Conservation (phyloP, 2,329 filamentous ascomycete species). For the Hypoxylon sp. region DNA sequence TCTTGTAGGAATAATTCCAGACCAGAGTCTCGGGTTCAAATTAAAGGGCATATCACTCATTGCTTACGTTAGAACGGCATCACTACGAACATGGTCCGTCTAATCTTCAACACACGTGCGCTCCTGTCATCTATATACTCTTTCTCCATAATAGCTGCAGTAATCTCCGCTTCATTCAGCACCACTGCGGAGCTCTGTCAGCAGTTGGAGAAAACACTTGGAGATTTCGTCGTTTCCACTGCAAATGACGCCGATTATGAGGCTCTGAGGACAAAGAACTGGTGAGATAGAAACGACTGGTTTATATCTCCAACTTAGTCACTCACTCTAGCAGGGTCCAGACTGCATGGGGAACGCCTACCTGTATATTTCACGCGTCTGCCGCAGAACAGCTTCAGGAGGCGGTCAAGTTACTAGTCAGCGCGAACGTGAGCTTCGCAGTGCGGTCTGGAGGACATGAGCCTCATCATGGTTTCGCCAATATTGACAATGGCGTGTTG, state of each 20-base stretch:
- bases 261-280: background rate
- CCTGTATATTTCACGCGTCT: constrained; percentile 22
- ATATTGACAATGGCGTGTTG: constrained; percentile 31
- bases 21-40: background rate
- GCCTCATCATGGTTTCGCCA: constrained; percentile 1
- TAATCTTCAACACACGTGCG: background rate
- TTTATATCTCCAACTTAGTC: background rate
- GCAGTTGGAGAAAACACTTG: background rate
- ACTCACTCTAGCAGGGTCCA: background rate
- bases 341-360: constrained; percentile 16
- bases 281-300: background rate
- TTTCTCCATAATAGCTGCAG: background rate
- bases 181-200: background rate
- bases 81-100: background rate
- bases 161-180: background rate
- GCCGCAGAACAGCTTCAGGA: constrained; percentile 5
- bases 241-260: background rate
- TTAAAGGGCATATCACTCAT: background rate
- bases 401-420: constrained; percentile 9
- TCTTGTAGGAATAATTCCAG: background rate
- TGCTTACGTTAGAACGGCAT: background rate
- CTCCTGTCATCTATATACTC: background rate
- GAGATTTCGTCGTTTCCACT: background rate
- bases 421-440: constrained; percentile 26
- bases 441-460: constrained; percentile 35